Evolutionary conservation across 2,329 filamentous ascomycete genomes (phyloP).

Genomic region (Xylaria sp.): DNA sequence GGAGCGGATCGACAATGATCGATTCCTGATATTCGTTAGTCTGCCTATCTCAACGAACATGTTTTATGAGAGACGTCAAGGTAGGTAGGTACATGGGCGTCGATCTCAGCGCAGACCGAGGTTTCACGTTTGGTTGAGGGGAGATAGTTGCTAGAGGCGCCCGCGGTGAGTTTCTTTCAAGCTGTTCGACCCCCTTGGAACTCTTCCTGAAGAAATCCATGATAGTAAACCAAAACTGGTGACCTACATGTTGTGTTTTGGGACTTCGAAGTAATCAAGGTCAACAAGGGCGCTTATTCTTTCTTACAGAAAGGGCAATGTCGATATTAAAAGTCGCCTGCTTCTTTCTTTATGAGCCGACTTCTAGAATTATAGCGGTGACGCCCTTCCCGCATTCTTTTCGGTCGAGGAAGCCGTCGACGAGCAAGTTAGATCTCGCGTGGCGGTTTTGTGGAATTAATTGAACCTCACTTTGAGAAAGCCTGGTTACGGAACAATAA

Average conservation of each 20-base stretch:
- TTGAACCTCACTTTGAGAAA: neutral
- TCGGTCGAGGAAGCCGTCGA: slow-evolving; percentile 5
- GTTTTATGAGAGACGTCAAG: neutral
- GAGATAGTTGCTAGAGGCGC: slow-evolving; percentile 15
- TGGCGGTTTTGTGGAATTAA: neutral
- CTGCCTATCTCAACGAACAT: neutral
- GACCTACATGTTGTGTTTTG: slow-evolving; percentile 27
- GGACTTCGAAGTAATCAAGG: neutral
- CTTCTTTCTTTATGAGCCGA: slow-evolving; percentile 9
- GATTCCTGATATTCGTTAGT: slow-evolving; percentile 27
- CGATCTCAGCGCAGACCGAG: slow-evolving; percentile 20
- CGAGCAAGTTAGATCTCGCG: slow-evolving; percentile 5
- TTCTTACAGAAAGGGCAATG: slow-evolving; percentile 1
- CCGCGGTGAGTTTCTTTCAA: slow-evolving; percentile 21
- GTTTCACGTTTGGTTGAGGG: slow-evolving; percentile 17
- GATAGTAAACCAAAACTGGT: slow-evolving; percentile 17
- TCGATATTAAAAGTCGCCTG: slow-evolving; percentile 6
- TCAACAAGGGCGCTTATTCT: neutral
- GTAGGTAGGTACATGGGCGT: slow-evolving; percentile 24
- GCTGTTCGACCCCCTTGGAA: slow-evolving; percentile 28
- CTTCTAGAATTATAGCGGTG: neutral
- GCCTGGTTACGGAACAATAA: too few relatives aligned
- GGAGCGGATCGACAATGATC: slow-evolving; percentile 32
- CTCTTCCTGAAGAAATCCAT: slow-evolving; percentile 29
- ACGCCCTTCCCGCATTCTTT: neutral